These are phyloP conservation scores for Quercus dentata DNA, from an alignment of 306 rosid genomes.

Conservation along the genomic window DNA sequence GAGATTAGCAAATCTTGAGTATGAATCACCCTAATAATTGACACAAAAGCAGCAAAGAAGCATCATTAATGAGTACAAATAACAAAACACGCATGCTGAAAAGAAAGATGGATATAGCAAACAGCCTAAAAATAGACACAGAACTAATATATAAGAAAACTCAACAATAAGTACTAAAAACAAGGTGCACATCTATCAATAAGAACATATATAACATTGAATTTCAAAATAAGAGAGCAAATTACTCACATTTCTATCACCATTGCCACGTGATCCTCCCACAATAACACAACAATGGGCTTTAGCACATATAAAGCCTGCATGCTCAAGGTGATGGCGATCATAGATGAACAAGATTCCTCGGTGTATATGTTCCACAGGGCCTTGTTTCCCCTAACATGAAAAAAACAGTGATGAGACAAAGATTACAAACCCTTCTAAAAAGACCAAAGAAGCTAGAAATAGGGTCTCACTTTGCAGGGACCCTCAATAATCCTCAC, in stretches of 20 bases:
- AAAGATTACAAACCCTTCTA: slow-evolving; percentile 12
- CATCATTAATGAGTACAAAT: background rate
- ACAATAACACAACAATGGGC: slow-evolving; percentile 86
- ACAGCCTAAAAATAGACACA: background rate
- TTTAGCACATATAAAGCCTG: slow-evolving; percentile 92
- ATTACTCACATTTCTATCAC: slow-evolving; percentile 72
- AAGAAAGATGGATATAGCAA: background rate
- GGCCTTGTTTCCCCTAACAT: slow-evolving; percentile 91
- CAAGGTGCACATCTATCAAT: background rate
- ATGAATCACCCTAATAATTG: slow-evolving; percentile 65
- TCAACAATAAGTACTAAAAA: background rate
- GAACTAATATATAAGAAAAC: slow-evolving; percentile 12
- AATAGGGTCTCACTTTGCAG: slow-evolving; percentile 59
- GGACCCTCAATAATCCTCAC: slow-evolving; percentile 91
- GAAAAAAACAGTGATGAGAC: background rate
- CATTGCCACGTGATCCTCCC: slow-evolving; percentile 89
- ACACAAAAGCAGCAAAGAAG: slow-evolving; percentile 9
- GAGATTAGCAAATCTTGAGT: slow-evolving; percentile 56
- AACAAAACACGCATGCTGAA: background rate
- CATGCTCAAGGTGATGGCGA: slow-evolving; percentile 98
- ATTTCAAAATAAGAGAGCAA: slow-evolving; percentile 11
- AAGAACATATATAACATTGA: background rate
- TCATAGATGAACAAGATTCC: slow-evolving; percentile 82
- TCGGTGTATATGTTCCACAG: slow-evolving; percentile 92
- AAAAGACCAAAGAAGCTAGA: slow-evolving; percentile 19